Base-by-base conservation (phyloP, 768 basidiomycete genomes). In the button mushroom (Agaricus bisporus) region DNA sequence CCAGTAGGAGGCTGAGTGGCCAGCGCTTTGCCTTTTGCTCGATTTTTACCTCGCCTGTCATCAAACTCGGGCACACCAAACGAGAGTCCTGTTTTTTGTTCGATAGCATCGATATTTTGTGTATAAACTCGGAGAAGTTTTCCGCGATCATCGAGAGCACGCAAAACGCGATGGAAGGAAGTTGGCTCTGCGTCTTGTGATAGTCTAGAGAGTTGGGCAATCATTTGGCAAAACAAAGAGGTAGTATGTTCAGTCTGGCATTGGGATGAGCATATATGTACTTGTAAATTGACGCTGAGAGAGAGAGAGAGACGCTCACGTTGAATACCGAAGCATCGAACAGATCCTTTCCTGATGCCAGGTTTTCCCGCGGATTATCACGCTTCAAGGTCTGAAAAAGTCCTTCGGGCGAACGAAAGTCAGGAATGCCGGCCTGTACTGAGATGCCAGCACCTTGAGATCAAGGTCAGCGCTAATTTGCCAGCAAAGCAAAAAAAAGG, bases 71-170 rank as follows among this genome's bases (percentile, higher is more conserved):
- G 91, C 10, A 94, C 76, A n/a, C 92, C 91, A 56, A 90, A 89
- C 1, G 86, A 83, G 9, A 95, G 77, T 3, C 93, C 93, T n/a
- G 81, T 86, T 65, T 91, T 92, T 55, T 74, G 74, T 64, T 95
- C 93, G 39, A 95, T 83, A 22, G 84, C 85, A 65, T 95, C 93
- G 56, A 95, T 95, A 68, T 95, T 95, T 73, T 95, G 93, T 0
- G 93, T 94, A 68, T 95, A 95, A 2, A 92, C 89, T 22, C 93
- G 78, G 36, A 94, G 76, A 3, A 95, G 80, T 56, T 80, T 79
- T 3, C 88, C 86, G 36, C 84, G 76, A 56, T 85, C 77, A 62
- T 95, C 90, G 28, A 95, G 80, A 28, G 76, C 63, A 41, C 85
- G 85, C 28, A 95, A 80, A 22, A 89, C 70, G 10, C 75, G 68